Evolutionary conservation across 2,329 filamentous ascomycete genomes (phyloP), one percentile per base, ranked within the genome.

Genomic region (Talaromyces sp.): DNA sequence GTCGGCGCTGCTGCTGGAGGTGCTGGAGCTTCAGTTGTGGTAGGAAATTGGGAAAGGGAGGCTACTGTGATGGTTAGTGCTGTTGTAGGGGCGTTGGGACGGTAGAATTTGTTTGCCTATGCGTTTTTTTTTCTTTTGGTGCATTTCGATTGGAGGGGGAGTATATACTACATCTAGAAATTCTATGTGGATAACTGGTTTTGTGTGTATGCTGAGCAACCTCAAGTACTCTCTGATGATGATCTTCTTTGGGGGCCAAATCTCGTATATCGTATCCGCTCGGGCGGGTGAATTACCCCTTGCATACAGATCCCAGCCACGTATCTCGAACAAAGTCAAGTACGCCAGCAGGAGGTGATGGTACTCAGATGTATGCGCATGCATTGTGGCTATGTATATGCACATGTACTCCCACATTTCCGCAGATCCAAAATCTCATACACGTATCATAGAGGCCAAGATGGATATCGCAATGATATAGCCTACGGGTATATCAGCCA

Each of bases 21-120:
- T 75, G 78, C 83, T 49, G 67, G 81, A 75, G 78, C 83, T 49
- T 73, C 79, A n/a, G 79, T 79, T 13, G 80, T 80, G 68, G 79
- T 76, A 68, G 82, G 80, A 6, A 85, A 82, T 64, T 97, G 92
- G 92, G 94, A 97, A 72, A 86, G 94, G 45, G 95, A 98, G 79
- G 90, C 93, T 58, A 93, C 93, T 1, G 93, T 98, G 58, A 97
- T 98, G 94, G 91, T 96, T 49, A 90, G 91, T 61, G 91, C 91
- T 71, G 88, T 97, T 5, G 83, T 93, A 59, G 84, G 85, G n/a
- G 76, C 79, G n/a, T 69, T 86, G 54, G 77, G 74, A 31, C 72
- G 75, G 65, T 78, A 67, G 68, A 31, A 51, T 22, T 22, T 25
- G n/a, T 31, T 34, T 47, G 4, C n/a, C 1, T 36, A 25, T 49